These are phyloP conservation scores for Coprinellus micaceus DNA, from an alignment of 768 basidiomycete genomes.

Conservation along the genomic window DNA sequence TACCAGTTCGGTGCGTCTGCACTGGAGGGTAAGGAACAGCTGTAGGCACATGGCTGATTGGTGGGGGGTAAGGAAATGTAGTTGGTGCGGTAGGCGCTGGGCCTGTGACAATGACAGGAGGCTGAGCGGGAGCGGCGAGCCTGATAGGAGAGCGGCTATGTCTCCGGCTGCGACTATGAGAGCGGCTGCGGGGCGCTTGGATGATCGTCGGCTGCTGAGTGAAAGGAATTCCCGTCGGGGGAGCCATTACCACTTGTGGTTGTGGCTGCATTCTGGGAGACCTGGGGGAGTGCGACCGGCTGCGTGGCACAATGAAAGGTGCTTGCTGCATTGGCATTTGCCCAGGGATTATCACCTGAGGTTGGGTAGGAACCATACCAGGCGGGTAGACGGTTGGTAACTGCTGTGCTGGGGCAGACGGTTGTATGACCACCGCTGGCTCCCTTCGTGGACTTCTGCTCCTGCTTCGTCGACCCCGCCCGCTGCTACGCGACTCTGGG, in stretches of 20 bases:
- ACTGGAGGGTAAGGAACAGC: constrained; percentile 8
- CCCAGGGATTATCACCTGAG: neutral
- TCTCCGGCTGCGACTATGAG: neutral
- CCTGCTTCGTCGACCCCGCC: constrained; percentile 2
- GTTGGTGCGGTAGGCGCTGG: neutral
- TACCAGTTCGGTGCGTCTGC: neutral
- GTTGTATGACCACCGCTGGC: constrained; percentile 1
- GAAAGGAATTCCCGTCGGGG: neutral
- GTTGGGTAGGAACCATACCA: constrained; percentile 7
- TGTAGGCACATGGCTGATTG: constrained; percentile 13
- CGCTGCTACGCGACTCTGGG: constrained; percentile 11
- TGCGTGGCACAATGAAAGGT: constrained; percentile 5
- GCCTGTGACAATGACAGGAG: neutral
- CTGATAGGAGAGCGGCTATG: neutral
- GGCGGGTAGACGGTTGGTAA: constrained; percentile 11
- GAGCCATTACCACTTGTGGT: neutral
- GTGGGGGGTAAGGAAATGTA: neutral
- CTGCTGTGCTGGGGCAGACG: constrained; percentile 8
- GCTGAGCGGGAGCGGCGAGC: neutral
- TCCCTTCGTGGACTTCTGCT: constrained; percentile 4
- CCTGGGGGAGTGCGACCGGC: neutral
- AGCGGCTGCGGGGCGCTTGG: neutral
- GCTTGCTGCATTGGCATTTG: neutral
- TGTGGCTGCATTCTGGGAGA: neutral
- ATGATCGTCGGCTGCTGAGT: constrained; percentile 12